Base-by-base conservation (phyloP, 208 protist species). In the Acanthamoeba rhysodes region DNA sequence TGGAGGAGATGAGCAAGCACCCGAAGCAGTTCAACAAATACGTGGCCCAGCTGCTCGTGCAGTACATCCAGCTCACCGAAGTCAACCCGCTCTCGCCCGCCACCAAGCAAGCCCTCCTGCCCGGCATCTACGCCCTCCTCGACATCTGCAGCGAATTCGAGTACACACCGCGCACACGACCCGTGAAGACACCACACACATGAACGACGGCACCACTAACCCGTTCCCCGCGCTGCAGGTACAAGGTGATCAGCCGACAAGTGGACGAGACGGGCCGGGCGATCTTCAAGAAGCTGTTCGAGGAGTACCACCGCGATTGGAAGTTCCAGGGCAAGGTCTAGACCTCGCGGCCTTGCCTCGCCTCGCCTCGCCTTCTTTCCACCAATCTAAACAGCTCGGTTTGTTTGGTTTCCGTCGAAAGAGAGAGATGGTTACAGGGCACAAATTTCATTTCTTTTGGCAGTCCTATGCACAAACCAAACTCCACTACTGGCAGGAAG, bases 81-180 rank as follows among this genome's bases (percentile, higher is more conserved):
- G 72, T 64, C 91, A 32, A 94, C n/a, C 53, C 91, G 18, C 91
- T 94, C 32, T 68, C 91, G n/a, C 57, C 91, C 41, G 29, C 53
- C 48, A 70, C 50, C 20, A 80, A 50, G 72, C 91, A 94, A 70
- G 66, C 72, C 70, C 72, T 94, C 14, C 48, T 94, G 45, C 91
- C 91, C 12, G 91, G 91, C 70, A 85, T 94, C 66, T 94, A 94
- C 53, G 29, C 91, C n/a, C 91, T 94, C 16, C 32, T 94, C 12
- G 91, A 94, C 91, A 85, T 94, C 12, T 94, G 91, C 53, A 85
- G 91, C 91, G 91, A 94, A 53, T 94, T 94, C 37, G 91, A 94
- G 74, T 94, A 64, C 74, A 53, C 22, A 0, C 68, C 24, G 2
- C 59, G 18, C 82, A 10, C 4, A 34, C 53, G 16, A 10, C 50